These are phyloP conservation scores for Dendrobium chrysotoxum DNA, from an alignment of 106 monocot genomes.

Conservation along the genomic window DNA sequence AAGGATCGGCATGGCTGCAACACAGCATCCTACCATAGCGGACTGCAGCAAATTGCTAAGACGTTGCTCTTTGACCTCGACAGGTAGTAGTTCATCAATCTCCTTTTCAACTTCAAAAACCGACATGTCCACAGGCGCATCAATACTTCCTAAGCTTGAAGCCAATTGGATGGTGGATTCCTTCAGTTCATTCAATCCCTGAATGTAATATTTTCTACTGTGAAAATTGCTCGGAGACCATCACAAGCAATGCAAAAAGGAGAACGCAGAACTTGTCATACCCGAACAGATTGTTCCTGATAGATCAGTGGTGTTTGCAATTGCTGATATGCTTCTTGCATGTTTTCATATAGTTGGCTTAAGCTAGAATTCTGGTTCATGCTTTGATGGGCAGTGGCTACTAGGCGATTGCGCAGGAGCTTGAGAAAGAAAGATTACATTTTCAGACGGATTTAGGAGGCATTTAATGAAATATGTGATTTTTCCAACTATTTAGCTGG, in stretches of 20 bases:
- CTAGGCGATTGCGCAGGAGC: slow-evolving; percentile 49
- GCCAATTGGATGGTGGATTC: slow-evolving; percentile 71
- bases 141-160: slow-evolving; percentile 55
- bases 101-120: slow-evolving; percentile 83
- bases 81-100: slow-evolving; percentile 72
- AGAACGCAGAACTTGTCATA: slow-evolving; percentile 5
- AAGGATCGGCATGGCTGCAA: slow-evolving; percentile 79
- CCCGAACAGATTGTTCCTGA: slow-evolving; percentile 41
- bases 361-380: slow-evolving; percentile 54
- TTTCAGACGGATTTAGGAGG: too few relatives aligned
- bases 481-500: too few relatives aligned
- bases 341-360: slow-evolving; percentile 60
- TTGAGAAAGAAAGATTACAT: background rate
- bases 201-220: background rate
- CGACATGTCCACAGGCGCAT: slow-evolving; percentile 67
- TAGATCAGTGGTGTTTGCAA: slow-evolving; percentile 80
- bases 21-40: slow-evolving; percentile 61
- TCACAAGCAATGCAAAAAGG: background rate
- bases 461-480: too few relatives aligned
- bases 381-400: slow-evolving; percentile 45
- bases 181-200: slow-evolving; percentile 64
- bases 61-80: slow-evolving; percentile 81
- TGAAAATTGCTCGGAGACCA: background rate
- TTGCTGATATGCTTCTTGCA: slow-evolving; percentile 83
- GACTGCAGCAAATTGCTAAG: slow-evolving; percentile 71